A percentile compares a stretch with the other conserved stretches of the same genome.
Evolutionary conservation across 345 rosid species (phyloP).

Genomic region (Eucalyptus polyanthemos): DNA sequence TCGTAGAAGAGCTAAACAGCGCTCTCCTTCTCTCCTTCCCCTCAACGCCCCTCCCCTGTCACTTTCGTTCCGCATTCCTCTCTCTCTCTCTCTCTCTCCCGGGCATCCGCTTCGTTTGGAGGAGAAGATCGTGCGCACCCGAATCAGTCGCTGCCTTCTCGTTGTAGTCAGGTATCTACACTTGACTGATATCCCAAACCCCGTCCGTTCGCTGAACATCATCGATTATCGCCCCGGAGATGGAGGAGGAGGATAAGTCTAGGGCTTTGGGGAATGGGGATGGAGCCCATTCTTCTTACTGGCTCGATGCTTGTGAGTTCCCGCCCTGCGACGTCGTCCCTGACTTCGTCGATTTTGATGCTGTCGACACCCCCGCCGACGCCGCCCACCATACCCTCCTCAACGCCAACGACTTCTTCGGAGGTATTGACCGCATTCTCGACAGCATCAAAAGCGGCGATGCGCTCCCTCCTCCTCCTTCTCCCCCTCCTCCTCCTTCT

Average conservation of each 20-base stretch:
- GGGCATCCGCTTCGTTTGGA: not conserved
- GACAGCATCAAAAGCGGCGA: constrained; percentile 75
- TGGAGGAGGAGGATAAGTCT: not conserved
- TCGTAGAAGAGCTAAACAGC: not conserved
- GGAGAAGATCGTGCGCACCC: not conserved
- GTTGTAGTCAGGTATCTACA: not conserved
- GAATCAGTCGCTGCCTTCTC: not conserved
- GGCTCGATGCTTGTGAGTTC: constrained; percentile 95
- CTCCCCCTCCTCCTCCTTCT: not conserved
- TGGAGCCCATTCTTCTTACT: constrained; percentile 53
- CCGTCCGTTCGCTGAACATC: not conserved
- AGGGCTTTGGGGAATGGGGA: constrained; percentile 11
- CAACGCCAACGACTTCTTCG: constrained; percentile 50
- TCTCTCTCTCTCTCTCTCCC: not conserved
- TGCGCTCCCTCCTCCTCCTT: constrained; percentile 21
- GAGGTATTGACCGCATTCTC: constrained; percentile 87
- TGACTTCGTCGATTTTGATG: constrained; percentile 57
- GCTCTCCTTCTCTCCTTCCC: not conserved
- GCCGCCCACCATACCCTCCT: constrained; percentile 2
- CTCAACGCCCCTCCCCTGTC: not conserved
- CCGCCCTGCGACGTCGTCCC: constrained; percentile 53
- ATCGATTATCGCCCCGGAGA: not conserved
- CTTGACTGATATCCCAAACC: not conserved
- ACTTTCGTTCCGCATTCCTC: not conserved
- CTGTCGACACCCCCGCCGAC: constrained; percentile 5